Evolutionary conservation across 164 flowering plant genomes (phyloP).

Genomic region (Santalum album): DNA sequence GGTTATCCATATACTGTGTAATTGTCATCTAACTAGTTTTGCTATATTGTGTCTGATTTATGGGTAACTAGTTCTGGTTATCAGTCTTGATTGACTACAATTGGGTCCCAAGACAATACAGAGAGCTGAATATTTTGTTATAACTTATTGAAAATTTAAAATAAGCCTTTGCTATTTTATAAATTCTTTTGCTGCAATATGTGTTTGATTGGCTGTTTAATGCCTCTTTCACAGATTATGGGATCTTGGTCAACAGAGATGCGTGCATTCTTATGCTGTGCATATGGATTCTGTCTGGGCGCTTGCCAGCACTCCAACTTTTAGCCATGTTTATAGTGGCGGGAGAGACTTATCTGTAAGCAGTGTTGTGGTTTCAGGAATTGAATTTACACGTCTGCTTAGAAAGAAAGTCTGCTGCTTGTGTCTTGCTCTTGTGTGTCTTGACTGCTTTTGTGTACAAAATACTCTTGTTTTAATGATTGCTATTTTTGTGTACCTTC

Average conservation of each 20-base stretch:
- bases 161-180: no score
- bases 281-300: slow-evolving; percentile 99
- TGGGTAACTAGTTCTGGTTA: no score
- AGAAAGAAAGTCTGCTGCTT: slow-evolving; percentile 1
- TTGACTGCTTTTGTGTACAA: slow-evolving; percentile 5
- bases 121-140: no score
- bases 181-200: background rate
- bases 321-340: slow-evolving; percentile 97
- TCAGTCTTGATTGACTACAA: no score
- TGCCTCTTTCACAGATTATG: slow-evolving; percentile 50
- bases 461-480: background rate
- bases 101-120: no score
- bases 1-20: no score
- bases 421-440: background rate
- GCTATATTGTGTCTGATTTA: no score
- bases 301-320: slow-evolving; percentile 87
- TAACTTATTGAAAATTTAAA: no score
- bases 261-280: slow-evolving; percentile 95
- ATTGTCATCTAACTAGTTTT: no score
- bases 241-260: slow-evolving; percentile 99
- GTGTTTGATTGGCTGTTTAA: background rate
- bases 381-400: background rate
- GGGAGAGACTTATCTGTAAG: slow-evolving; percentile 92
- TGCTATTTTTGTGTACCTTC: slow-evolving; percentile 16
- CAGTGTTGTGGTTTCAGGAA: slow-evolving; percentile 9